Conservation (phyloP, 305 asterid species). For the Ilex paraguariensis region DNA sequence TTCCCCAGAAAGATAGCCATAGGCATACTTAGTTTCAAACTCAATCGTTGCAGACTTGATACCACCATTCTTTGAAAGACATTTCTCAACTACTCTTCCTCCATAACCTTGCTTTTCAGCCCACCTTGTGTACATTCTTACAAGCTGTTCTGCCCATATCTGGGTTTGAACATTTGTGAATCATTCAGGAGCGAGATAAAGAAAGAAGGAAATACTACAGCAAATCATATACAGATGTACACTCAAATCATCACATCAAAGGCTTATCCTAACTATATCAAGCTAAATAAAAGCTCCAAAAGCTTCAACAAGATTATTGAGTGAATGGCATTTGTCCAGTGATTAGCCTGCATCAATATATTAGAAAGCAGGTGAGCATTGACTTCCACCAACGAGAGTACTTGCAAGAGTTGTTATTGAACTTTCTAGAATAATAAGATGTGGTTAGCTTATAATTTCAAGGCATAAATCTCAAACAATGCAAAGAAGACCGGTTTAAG, state of each 20-base stretch:
- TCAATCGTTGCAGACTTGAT: slow-evolving; percentile 51
- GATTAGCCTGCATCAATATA: no score
- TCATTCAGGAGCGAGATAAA: not conserved
- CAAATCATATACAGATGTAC: not conserved
- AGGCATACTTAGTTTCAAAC: slow-evolving; percentile 61
- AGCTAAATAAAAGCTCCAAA: not conserved
- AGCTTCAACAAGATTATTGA: no score
- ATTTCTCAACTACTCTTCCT: slow-evolving; percentile 63
- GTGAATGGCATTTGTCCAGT: no score
- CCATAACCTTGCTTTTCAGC: slow-evolving; percentile 63
- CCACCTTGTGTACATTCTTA: slow-evolving; percentile 73
- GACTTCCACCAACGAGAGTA: no score
- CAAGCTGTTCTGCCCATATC: slow-evolving; percentile 61
- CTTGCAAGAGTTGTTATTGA: no score
- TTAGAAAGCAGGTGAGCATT: no score
- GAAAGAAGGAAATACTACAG: not conserved
- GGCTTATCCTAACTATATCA: not conserved
- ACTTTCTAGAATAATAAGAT: no score
- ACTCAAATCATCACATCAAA: not conserved
- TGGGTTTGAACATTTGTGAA: slow-evolving; percentile 14
- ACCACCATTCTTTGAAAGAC: slow-evolving; percentile 37
- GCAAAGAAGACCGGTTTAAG: no score
- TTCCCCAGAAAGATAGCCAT: slow-evolving; percentile 72
- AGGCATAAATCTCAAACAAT: no score
- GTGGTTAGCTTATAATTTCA: no score